Evolutionary conservation across 1,139 yeast species (phyloP).

Genomic region (Yamadazyma taylorii): DNA sequence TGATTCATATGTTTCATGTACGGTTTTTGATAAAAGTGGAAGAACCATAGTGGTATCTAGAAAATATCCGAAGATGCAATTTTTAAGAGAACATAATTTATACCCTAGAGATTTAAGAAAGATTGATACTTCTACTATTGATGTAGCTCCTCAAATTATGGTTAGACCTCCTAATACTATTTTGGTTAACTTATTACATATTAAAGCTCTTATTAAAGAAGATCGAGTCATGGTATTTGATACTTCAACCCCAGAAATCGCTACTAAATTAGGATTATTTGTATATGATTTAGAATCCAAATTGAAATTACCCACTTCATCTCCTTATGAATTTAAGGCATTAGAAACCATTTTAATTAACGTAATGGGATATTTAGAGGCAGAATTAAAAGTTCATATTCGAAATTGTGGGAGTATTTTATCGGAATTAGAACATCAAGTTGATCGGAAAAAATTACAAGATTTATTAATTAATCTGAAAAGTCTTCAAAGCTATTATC

Average conservation of each 20-base stretch:
- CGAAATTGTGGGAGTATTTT: constrained; percentile 75
- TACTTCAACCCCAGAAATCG: constrained; percentile 53
- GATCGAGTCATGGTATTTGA: constrained; percentile 85
- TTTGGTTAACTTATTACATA: constrained; percentile 76
- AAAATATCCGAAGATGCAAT: constrained; percentile 72
- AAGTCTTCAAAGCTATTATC: constrained; percentile 75
- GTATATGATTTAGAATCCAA: constrained; percentile 86
- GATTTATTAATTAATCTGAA: constrained; percentile 81
- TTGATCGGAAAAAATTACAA: constrained; percentile 80
- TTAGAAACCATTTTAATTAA: constrained; percentile 84
- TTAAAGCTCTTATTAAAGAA: constrained; percentile 80
- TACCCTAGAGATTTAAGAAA: constrained; percentile 83
- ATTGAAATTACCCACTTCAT: constrained; percentile 42
- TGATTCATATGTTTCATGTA: constrained; percentile 60
- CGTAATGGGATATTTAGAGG: constrained; percentile 78
- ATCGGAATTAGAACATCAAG: constrained; percentile 79
- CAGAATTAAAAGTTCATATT: constrained; percentile 78
- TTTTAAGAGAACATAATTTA: constrained; percentile 71
- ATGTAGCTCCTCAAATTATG: constrained; percentile 84
- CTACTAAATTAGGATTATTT: constrained; percentile 70
- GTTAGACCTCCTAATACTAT: constrained; percentile 74
- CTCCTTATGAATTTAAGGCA: constrained; percentile 81
- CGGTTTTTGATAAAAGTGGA: constrained; percentile 74
- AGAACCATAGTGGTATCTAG: constrained; percentile 72
- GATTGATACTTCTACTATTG: constrained; percentile 85